A percentile compares a stretch with the other conserved stretches of the same genome.
Conservation (phyloP, 2,329 filamentous ascomycete genomes). For the Thielaviopsis populi region DNA sequence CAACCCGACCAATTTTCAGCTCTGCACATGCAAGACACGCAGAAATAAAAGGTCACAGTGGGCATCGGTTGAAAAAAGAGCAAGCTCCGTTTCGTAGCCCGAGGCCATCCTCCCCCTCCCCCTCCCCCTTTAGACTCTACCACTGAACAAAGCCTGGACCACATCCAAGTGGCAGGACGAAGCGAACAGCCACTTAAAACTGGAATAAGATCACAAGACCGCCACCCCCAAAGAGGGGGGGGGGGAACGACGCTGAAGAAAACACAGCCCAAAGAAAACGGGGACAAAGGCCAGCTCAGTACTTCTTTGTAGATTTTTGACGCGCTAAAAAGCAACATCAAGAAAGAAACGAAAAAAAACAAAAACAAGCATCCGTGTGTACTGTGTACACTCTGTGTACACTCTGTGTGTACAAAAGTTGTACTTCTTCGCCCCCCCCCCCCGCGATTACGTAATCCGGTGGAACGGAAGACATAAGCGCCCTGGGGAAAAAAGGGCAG, state of each 20-base stretch:
- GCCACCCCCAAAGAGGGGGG: not conserved
- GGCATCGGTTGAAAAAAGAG: too few relatives aligned
- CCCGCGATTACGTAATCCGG: conserved; percentile 14
- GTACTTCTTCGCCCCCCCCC: not conserved
- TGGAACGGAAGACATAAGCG: conserved; percentile 14
- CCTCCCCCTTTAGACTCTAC: not conserved
- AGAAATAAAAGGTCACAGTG: not conserved
- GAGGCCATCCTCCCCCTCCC: too few relatives aligned
- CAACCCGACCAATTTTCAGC: not conserved
- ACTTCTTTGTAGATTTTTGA: not conserved
- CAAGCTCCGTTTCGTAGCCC: too few relatives aligned
- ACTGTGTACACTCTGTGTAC: too few relatives aligned
- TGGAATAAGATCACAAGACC: not conserved
- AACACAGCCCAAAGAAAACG: not conserved
- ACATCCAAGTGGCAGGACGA: not conserved
- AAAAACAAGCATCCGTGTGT: too few relatives aligned
- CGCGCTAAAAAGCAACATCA: not conserved
- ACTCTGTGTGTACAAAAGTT: too few relatives aligned
- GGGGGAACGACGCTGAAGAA: not conserved
- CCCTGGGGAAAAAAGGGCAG: conserved; percentile 11
- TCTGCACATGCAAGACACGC: not conserved
- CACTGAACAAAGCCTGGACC: not conserved
- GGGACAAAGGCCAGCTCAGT: not conserved
- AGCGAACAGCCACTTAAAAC: not conserved
- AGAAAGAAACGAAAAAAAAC: not conserved